Conservation (phyloP, 352 stramenopile genomes). For the Phytophthora ramorum region DNA sequence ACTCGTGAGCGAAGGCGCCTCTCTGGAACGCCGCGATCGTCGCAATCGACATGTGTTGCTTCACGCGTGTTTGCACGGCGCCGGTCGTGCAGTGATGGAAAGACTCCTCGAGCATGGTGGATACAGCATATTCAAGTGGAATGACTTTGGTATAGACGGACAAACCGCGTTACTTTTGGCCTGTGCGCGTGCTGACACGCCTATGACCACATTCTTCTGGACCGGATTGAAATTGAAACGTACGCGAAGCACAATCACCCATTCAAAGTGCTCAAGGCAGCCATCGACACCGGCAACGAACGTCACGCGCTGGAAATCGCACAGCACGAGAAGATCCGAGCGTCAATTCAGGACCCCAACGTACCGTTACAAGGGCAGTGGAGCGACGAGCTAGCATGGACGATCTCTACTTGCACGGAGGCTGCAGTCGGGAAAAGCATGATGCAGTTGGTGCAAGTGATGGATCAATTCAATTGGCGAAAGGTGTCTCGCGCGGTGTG, state of each 20-base stretch:
- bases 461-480: slow-evolving; percentile 6
- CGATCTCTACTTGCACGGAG: slow-evolving; percentile 7
- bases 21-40: slow-evolving; percentile 11
- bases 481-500: slow-evolving; percentile 15
- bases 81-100: background rate
- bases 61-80: background rate
- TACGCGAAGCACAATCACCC: slow-evolving; percentile 23
- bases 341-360: slow-evolving; percentile 1
- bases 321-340: slow-evolving; percentile 12
- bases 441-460: slow-evolving; percentile 6
- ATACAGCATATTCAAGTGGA: background rate
- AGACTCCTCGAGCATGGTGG: background rate
- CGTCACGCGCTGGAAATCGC: slow-evolving; percentile 14
- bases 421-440: slow-evolving; percentile 9
- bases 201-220: slow-evolving; percentile 16
- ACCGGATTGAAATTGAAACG: slow-evolving; percentile 9
- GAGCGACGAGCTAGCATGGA: background rate
- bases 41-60: slow-evolving; percentile 12
- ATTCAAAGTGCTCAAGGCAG: slow-evolving; percentile 23
- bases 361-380: slow-evolving; percentile 12
- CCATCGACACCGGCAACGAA: slow-evolving; percentile 14
- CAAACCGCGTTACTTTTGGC: background rate
- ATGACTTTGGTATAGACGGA: background rate
- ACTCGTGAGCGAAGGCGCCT: slow-evolving; percentile 7
- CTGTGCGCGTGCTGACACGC: slow-evolving; percentile 5